Base-by-base conservation (phyloP, 345 rosid species). In the Schrenkiella parvula region DNA sequence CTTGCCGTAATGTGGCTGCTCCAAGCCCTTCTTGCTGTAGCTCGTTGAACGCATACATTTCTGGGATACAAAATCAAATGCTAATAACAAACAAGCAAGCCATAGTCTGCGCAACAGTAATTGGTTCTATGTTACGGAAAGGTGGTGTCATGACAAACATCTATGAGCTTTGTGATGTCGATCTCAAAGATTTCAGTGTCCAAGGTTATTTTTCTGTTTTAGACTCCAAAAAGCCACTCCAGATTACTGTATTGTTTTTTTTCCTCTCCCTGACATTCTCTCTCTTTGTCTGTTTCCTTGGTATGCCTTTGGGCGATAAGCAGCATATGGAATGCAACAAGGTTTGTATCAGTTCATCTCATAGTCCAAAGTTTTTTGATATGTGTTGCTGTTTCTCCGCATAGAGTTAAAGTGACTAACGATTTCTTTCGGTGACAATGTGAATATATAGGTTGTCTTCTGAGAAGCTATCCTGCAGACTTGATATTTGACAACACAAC, bases 71-170 rank as follows among this genome's bases (percentile, higher is more conserved):
- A 46, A 91, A 83, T 76, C 97, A 95, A 76, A 95, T 91, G 96
- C 76, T 95, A 66, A 95, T 95, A 64, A 95, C 97, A 62, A 95
- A 95, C 81, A 88, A 89, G 78, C 99, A 91, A 74, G 97, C 99
- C 35, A 91, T 95, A 63, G 84, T 89, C 32, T 95, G 99, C 82
- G 93, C 99, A 22, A 84, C 92, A 28, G 76, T 79, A 58, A 84
- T 95, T 44, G 99, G 99, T 43, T 83, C 97, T 34, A 81, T 89
- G 85, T 78, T 95, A 62, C 70, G 89, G 22, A 89, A 87, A 81
- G 91, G 86, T 12, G 97, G 97, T 70, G 95, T 95, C 69, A 82
- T 91, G 87, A 80, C 93, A 59, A 86, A 95, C 78, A 78, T 95
- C 31, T 95, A 89, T 81, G 91, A 91, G 78, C 96, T 89, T 72